phyloP scores from a whole-genome alignment of 1,284 basidiomycete genomes.

The Ceratobasidium sp. region DNA sequence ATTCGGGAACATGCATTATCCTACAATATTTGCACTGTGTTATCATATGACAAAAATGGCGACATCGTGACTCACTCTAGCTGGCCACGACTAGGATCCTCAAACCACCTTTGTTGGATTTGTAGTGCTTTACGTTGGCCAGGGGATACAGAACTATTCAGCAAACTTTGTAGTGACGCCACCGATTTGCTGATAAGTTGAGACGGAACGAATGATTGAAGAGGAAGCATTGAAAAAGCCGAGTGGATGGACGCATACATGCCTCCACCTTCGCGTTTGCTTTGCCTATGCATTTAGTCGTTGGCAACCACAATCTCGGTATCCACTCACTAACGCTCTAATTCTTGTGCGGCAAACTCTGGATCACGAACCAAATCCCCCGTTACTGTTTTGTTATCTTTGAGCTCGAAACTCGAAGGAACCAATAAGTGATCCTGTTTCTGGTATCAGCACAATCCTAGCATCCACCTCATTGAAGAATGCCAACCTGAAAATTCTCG shows the following conservation, averaged over 20 bases:
- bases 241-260: slow-evolving; percentile 42
- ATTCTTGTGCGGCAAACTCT: slow-evolving; percentile 43
- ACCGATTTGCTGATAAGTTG: slow-evolving; percentile 4
- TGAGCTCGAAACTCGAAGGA: slow-evolving; percentile 45
- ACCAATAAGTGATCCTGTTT: slow-evolving; percentile 41
- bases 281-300: not conserved
- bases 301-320: not conserved
- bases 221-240: slow-evolving; percentile 41
- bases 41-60: not conserved
- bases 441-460: not conserved
- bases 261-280: slow-evolving; percentile 29
- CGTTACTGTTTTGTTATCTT: slow-evolving; percentile 45
- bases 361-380: slow-evolving; percentile 46
- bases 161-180: not conserved
- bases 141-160: not conserved
- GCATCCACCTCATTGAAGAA: not conserved
- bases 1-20: slow-evolving; percentile 43
- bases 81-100: slow-evolving; percentile 35
- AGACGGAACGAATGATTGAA: slow-evolving; percentile 10
- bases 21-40: not conserved
- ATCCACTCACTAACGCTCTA: slow-evolving; percentile 46
- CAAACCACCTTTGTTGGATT: slow-evolving; percentile 40
- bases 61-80: slow-evolving; percentile 39
- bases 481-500: slow-evolving; percentile 42
- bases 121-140: slow-evolving; percentile 23